Base-by-base conservation (phyloP, 352 stramenopile genomes). In the Phytopythium oedochilum region DNA sequence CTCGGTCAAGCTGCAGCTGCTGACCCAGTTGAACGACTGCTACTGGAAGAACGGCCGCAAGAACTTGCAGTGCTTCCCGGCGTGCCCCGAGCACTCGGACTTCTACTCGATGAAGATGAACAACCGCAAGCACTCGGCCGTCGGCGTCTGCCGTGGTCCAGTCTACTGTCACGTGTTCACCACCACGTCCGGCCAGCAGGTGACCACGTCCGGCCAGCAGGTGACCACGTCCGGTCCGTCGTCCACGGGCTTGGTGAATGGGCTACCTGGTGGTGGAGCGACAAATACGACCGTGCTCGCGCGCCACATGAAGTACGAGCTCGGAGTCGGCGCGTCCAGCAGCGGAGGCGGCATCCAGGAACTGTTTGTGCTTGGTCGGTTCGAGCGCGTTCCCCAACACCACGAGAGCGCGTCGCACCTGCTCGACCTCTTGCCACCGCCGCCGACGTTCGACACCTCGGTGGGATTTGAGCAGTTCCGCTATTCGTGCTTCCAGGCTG, bases 41-140 rank as follows among this genome's bases (percentile, higher is more conserved):
- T 96, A 96, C 64, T 96, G 86, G 85, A 92, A 94, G 57, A 96
- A 96, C 58, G 87, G 87, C 11, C 83, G 87, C 31, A 96, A 95
- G 63, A 96, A 96, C 57, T 50, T 96, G 43, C 87, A 96, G 60
- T 96, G 87, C 56, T 96, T 96, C 53, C 87, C 87, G 10, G 71
- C 75, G 3, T 96, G 87, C 32, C 85, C 85, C 18, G 86, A 95
- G 55, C 83, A 93, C 60, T 75, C 87, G 55, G 87, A 96, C 62
- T 96, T 95, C 26, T 94, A 91, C 68, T 91, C 82, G 7, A 93
- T 93, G 83, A 92, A 92, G 68, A 92, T 93, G 71, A 92, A 89
- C 66, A 90, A 91, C 63, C 80, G 80, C 43, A 94, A 94, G 64
- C 85, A 94, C 59, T 85, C 80, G 49, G 89, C 75, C 55, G 79